Conservation (phyloP, 805 yeast species). For the Kodamaea leandrae region DNA sequence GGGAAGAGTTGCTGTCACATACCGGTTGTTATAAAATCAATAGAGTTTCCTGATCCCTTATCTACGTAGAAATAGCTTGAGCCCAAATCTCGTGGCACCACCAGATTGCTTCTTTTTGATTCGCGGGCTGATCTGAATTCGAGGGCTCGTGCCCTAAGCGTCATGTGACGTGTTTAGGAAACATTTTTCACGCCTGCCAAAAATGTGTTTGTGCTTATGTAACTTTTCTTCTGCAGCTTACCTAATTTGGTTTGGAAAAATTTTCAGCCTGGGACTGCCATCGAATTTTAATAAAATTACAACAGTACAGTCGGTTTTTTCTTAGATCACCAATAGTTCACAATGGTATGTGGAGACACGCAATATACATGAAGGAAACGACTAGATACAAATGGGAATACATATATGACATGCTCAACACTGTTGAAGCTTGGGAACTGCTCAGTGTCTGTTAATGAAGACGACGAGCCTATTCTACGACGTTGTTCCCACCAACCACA, state of each 20-base stretch:
- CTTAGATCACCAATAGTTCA: conserved; percentile 8
- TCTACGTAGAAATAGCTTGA: background rate
- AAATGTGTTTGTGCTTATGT: background rate
- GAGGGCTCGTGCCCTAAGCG: conserved; percentile 7
- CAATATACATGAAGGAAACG: too few species aligned
- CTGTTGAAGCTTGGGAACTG: too few species aligned
- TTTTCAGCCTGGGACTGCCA: conserved; percentile 4
- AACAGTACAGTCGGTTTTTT: conserved; percentile 7
- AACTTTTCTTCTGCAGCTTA: background rate
- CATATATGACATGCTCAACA: too few species aligned
- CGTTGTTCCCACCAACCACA: too few species aligned
- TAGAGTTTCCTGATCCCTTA: conserved; percentile 2
- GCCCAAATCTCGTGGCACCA: background rate
- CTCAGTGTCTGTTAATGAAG: too few species aligned
- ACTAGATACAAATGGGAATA: too few species aligned
- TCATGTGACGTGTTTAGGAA: background rate
- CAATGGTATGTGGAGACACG: conserved; percentile 11
- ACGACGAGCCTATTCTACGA: too few species aligned
- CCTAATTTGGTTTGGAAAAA: conserved; percentile 4
- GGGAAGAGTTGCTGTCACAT: conserved; percentile 2
- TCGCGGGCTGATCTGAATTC: background rate
- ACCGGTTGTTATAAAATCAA: conserved; percentile 2
- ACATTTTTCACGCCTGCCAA: background rate
- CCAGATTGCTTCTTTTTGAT: conserved; percentile 3
- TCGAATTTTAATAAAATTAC: conserved; percentile 4